Base-by-base conservation (phyloP, 2,329 filamentous ascomycete genomes). In the Zymoseptoria pseudotritici region DNA sequence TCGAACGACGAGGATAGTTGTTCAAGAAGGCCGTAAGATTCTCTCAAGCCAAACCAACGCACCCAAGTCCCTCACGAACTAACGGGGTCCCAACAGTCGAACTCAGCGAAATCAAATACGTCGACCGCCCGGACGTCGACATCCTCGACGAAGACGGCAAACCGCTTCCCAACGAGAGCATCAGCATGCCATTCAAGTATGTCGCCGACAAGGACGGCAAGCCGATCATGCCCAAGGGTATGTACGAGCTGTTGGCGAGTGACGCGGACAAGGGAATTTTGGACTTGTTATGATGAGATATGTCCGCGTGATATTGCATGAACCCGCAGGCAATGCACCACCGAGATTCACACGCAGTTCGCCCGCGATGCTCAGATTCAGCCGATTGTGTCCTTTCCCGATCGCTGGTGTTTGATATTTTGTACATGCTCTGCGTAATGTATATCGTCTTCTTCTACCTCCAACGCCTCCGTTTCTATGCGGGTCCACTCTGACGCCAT, bases 171-270 rank as follows among this genome's bases (percentile, higher is more conserved):
- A 87, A 96, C 71, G 94, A 99, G 77, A 94, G 89, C 73, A 96
- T 92, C 0, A 83, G 96, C 75, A 97, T 99, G 94, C 94, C 94
- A 0, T 99, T 99, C 76, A 90, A 94, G 67, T 99, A 99, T 72
- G 92, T 99, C 55, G 87, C 84, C 71, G 86, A 83, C 56, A 78
- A 83, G 10, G 79, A 89, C 59, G 91, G 89, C 52, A 80, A 90
- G 66, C 90, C 92, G 0, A 86, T 97, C 60, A 96, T 99, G 91
- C 94, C 94, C 21, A 82, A 89, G 91, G 94, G 93, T 26, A 99
- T 99, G 94, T 77, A 94, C 58, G 91, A 96, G 31, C 77, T 99
- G 70, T 96, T 99, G 71, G 89, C 90, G 71, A 89, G 91, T 69
- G 94, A 99, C 73, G 90, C 92, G 8, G 92, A 97, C 74, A 97